Evolutionary conservation across 1,284 basidiomycete genomes (phyloP), one percentile per base, ranked within the genome.

Genomic region (Puccinia coronata): DNA sequence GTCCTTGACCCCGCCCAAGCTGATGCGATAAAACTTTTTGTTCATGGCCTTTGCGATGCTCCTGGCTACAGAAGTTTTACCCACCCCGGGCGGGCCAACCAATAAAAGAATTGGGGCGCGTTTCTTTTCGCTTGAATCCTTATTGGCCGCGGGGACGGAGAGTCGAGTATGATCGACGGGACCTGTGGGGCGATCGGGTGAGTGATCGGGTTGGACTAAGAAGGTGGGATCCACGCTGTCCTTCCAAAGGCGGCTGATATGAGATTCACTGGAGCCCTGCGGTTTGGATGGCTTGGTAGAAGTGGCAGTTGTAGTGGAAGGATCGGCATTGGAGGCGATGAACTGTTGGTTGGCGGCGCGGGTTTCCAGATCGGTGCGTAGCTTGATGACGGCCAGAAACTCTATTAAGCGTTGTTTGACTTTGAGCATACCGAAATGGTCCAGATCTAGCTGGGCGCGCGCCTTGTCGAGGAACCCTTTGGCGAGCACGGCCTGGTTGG

Each of bases 81-180:
- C 93, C 0, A 91, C 92, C 11, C 93, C 93, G 0, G 93, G 93
- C 18, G 86, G 86, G 20, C 83, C 83, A 53, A 87, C 90, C 81
- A 88, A 92, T 89, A 95, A 86, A 20, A 96, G 87, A 82, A 96
- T 95, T 0, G 94, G 94, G 0, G 92, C 94, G 84, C 92, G 92
- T 80, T 67, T 43, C 23, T 67, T 76, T 81, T 47, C 43, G n/a
- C n/a, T n/a, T n/a, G n/a, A 47, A 25, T 47, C 4, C 18, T 47
- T 69, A 43, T 16, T 1, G 20, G 20, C 4, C 31, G 31, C 16
- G 39, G 67, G 41, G 4, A 43, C 34, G 2, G 70, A 20, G 12
- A 55, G 70, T 16, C 14, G 18, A 6, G 25, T 28, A 9, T 12
- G 25, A 72, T 72, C 47, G 12, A 12, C 25, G 3, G 25, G 20